Percentiles rank a stretch among this genome's conserved stretches.
phyloP scores from a whole-genome alignment of 108 stramenopile genomes.

The Mediolabrus comicus region DNA sequence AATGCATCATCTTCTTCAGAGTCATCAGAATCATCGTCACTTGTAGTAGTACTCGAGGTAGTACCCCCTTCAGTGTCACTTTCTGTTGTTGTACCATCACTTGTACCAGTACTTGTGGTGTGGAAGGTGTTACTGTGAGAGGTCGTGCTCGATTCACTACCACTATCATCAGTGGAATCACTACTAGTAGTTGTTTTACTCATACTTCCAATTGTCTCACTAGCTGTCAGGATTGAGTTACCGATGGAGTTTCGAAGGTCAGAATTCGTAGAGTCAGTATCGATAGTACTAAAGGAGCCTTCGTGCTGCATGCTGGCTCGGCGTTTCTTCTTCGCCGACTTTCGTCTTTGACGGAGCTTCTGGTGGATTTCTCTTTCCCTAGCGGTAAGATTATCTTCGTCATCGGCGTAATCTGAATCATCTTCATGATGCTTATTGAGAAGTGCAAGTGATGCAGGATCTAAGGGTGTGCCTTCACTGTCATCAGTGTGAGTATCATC shows the following conservation, averaged over 20 bases:
- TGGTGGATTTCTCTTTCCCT: not conserved
- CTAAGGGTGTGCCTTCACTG: not conserved
- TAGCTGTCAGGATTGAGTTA: not conserved
- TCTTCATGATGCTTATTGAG: not conserved
- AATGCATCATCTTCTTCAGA: constrained; percentile 3
- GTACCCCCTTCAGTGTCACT: not conserved
- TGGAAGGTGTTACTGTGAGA: constrained; percentile 1
- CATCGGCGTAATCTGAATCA: not conserved
- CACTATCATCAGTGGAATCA: constrained; percentile 8
- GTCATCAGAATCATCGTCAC: not conserved
- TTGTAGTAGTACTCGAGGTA: not conserved
- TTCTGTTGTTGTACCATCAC: not conserved
- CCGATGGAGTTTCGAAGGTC: not conserved
- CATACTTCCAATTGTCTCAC: not conserved
- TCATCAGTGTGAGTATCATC: not conserved
- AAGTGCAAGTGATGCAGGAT: not conserved
- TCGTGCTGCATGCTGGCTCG: constrained; percentile 9
- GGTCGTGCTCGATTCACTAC: constrained; percentile 15
- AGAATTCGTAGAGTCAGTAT: not conserved
- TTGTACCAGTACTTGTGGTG: constrained; percentile 10
- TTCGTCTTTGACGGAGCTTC: not conserved
- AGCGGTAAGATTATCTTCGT: not conserved
- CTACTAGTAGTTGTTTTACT: constrained; percentile 16
- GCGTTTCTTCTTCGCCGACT: not conserved
- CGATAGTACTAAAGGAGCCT: constrained; percentile 9